Evolutionary conservation across 495 filamentous ascomycete genomes (phyloP).

Genomic region (Aspergillus sclerotiicarbonarius): DNA sequence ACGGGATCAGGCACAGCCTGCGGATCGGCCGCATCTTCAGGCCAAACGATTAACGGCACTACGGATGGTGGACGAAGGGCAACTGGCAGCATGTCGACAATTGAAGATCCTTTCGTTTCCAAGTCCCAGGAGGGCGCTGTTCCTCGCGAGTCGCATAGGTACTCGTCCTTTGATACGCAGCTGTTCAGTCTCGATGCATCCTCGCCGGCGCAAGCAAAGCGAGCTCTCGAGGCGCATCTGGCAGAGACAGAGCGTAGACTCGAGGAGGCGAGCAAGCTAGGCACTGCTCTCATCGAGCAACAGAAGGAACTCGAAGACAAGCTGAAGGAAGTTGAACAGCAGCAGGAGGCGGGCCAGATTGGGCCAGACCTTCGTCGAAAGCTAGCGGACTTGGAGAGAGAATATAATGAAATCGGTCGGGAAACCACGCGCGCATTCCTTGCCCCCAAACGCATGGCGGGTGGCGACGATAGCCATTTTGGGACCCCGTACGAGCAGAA

Average conservation of each 20-base stretch:
- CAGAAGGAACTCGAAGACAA: slow-evolving; percentile 75
- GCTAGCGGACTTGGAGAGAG: slow-evolving; percentile 82
- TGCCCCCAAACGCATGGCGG: slow-evolving; percentile 71
- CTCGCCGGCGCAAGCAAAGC: slow-evolving; percentile 83
- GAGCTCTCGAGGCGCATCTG: slow-evolving; percentile 85
- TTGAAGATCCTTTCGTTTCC: slow-evolving; percentile 57
- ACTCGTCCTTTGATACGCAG: slow-evolving; percentile 74
- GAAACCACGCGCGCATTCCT: slow-evolving; percentile 88
- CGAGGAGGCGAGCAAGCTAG: slow-evolving; percentile 85
- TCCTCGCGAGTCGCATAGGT: slow-evolving; percentile 61
- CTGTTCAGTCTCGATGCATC: slow-evolving; percentile 72
- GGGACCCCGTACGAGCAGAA: slow-evolving; percentile 62
- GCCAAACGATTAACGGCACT: slow-evolving; percentile 1
- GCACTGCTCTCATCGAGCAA: slow-evolving; percentile 81
- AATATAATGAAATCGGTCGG: slow-evolving; percentile 91
- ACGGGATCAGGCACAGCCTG: slow-evolving; percentile 26
- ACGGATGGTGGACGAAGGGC: slow-evolving; percentile 14
- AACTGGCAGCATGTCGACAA: slow-evolving; percentile 30
- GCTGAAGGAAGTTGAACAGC: slow-evolving; percentile 78
- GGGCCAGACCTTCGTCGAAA: slow-evolving; percentile 79
- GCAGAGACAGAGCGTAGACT: slow-evolving; percentile 86
- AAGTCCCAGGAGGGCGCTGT: slow-evolving; percentile 31
- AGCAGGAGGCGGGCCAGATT: slow-evolving; percentile 77
- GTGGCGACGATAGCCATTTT: slow-evolving; percentile 55
- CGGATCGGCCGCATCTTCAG: slow-evolving; percentile 9